Base-by-base conservation (phyloP, 179 eudicot species). In the Beta macrorhiza region DNA sequence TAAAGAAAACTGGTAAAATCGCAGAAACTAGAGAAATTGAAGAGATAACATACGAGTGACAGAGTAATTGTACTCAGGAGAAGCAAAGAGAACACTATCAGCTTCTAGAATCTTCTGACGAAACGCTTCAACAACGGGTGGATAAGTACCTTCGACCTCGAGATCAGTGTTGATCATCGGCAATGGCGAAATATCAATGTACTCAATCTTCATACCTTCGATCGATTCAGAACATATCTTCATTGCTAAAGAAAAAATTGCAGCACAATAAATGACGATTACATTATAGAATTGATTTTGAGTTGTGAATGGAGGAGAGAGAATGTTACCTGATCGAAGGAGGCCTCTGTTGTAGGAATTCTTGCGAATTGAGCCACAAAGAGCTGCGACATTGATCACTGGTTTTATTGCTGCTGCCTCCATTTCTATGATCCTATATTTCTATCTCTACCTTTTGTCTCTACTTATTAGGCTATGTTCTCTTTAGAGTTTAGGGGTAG, bases 51-150 rank as follows among this genome's bases (percentile, higher is more conserved):
- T 89, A 92, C 98, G 87, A 55, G 97, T 83, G 67, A 94, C 76
- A 44, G 97, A 91, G 90, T 86, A 94, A 81, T 94, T 92, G 82
- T 90, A 92, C 91, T 94, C 98, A 0, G 98, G 97, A 63, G 98
- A 93, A 81, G 96, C 97, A 25, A 93, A 93, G 72, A 94, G 91
- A 57, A 89, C 3, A 75, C 87, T 49, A 78, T 93, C 97, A 56
- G 93, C 91, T 71, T 89, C 90, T 0, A 70, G 86, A 87, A 95
- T 88, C 84, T 92, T 93, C 86, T 77, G 82, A 12, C 98, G 89
- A 81, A 95, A 93, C 0, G 89, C 91, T 86, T 93, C 92, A 0
- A 95, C 98, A 0, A 44, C 89, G 0, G 88, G 87, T 15, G 97
- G 97, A 78, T 74, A 94, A 16, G 78, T 83, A 16, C 95, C 97